These are phyloP conservation scores for Glebionis coronaria DNA, from an alignment of 129 eudicot genomes.

Conservation along the genomic window DNA sequence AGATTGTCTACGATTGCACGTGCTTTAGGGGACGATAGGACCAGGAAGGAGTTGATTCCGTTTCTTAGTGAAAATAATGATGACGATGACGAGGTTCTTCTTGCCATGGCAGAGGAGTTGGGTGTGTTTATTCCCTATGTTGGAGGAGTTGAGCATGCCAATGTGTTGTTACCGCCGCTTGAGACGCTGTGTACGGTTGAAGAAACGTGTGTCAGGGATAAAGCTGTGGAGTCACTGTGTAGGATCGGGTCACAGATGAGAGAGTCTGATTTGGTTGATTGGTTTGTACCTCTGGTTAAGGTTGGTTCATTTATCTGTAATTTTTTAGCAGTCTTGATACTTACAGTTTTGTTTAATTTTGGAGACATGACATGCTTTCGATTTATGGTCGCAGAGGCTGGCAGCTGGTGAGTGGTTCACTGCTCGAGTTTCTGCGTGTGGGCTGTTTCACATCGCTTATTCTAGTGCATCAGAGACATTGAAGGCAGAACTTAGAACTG, in stretches of 20 bases:
- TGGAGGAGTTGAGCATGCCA: conserved; percentile 94
- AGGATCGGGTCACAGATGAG: conserved; percentile 95
- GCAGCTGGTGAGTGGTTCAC: conserved; percentile 99
- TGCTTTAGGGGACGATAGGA: conserved; percentile 94
- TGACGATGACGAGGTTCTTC: conserved; percentile 97
- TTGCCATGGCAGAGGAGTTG: conserved; percentile 96
- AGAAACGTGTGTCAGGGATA: conserved; percentile 97
- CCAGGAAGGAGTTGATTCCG: conserved; percentile 84
- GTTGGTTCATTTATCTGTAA: conserved; percentile 33
- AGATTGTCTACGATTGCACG: conserved; percentile 92
- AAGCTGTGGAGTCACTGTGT: conserved; percentile 92
- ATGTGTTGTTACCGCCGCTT: conserved; percentile 86
- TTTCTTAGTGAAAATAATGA: conserved; percentile 92
- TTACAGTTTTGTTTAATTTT: background rate
- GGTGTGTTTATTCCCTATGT: conserved; percentile 97
- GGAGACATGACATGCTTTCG: conserved; percentile 13
- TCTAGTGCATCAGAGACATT: conserved; percentile 85
- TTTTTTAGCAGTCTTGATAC: background rate
- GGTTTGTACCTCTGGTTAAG: conserved; percentile 86
- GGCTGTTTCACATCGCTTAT: conserved; percentile 91
- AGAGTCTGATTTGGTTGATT: conserved; percentile 86
- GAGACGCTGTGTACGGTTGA: conserved; percentile 97
- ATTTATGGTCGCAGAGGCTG: conserved; percentile 51
- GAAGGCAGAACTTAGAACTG: conserved; percentile 79
- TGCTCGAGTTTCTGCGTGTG: conserved; percentile 97